phyloP scores from a whole-genome alignment of 1,284 basidiomycete genomes.

The Schizophyllum commune region DNA sequence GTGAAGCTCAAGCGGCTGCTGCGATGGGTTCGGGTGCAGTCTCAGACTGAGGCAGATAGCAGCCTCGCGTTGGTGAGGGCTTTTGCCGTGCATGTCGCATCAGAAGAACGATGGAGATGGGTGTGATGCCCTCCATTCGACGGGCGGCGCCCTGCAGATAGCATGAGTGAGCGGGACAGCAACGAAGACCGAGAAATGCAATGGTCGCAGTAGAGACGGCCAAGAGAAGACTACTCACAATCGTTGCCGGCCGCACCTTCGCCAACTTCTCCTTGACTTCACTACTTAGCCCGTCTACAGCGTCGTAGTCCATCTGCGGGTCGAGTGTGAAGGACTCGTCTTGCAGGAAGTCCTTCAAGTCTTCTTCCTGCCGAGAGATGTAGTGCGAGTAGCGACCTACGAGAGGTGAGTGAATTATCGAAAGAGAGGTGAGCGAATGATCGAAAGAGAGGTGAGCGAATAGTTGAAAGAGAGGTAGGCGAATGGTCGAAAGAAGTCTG shows the following conservation, averaged over 20 bases:
- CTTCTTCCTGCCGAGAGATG: slow-evolving; percentile 63
- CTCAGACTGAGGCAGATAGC: background rate
- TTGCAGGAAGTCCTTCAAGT: slow-evolving; percentile 68
- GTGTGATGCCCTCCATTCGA: slow-evolving; percentile 85
- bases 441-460: background rate
- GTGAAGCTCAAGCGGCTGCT: background rate
- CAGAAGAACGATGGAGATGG: slow-evolving; percentile 56
- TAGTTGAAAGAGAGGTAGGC: background rate
- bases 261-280: slow-evolving; percentile 69
- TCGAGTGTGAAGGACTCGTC: slow-evolving; percentile 73
- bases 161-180: background rate
- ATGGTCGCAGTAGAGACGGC: background rate
- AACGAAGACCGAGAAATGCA: background rate
- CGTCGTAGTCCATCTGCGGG: slow-evolving; percentile 60
- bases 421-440: no score
- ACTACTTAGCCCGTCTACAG: slow-evolving; percentile 62
- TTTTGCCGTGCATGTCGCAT: slow-evolving; percentile 43
- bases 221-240: slow-evolving; percentile 39
- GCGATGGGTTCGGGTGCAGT: background rate
- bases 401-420: no score
- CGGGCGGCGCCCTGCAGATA: slow-evolving; percentile 66
- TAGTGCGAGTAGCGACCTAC: slow-evolving; percentile 55
- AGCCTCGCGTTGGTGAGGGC: background rate
- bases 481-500: background rate
- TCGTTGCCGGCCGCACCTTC: slow-evolving; percentile 55